A percentile compares a stretch with the other conserved stretches of the same genome.
These are phyloP conservation scores for Plenodomus biglobosus DNA, from an alignment of 2,329 filamentous ascomycete genomes.

Conservation along the genomic window DNA sequence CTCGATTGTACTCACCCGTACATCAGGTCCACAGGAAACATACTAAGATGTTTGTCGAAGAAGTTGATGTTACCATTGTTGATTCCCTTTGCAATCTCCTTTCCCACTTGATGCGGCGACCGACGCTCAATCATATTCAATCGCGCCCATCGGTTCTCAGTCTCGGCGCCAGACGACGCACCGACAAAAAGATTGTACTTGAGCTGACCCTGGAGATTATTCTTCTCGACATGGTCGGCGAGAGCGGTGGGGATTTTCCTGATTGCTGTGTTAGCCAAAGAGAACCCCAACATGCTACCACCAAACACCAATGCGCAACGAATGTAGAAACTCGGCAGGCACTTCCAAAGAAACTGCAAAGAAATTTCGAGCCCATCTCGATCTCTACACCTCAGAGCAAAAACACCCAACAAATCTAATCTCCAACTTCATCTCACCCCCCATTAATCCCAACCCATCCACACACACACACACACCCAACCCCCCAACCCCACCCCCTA, in stretches of 20 bases:
- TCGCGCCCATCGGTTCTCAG: constrained; percentile 86
- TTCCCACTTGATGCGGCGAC: constrained; percentile 85
- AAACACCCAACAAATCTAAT: no score
- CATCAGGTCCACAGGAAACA: constrained; percentile 86
- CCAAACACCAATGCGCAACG: neutral
- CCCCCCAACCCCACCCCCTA: no score
- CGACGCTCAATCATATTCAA: constrained; percentile 89
- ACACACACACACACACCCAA: no score
- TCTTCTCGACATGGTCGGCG: constrained; percentile 86
- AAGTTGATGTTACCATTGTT: constrained; percentile 87
- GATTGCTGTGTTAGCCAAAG: constrained; percentile 9
- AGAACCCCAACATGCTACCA: neutral
- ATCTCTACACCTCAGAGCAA: no score
- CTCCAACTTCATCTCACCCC: no score
- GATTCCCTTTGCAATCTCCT: constrained; percentile 86
- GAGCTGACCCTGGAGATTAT: constrained; percentile 78
- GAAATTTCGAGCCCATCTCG: no score
- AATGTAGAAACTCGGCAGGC: neutral
- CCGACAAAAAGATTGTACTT: constrained; percentile 88
- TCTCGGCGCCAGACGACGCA: constrained; percentile 85
- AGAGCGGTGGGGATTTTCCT: constrained; percentile 83
- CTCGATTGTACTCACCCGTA: constrained; percentile 54
- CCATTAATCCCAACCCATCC: no score
- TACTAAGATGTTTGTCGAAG: constrained; percentile 90
- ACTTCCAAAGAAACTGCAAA: no score